Percentiles rank a stretch among this genome's conserved stretches.
Evolutionary conservation across 768 basidiomycete species (phyloP).

Genomic region (Suillus clintonianus): DNA sequence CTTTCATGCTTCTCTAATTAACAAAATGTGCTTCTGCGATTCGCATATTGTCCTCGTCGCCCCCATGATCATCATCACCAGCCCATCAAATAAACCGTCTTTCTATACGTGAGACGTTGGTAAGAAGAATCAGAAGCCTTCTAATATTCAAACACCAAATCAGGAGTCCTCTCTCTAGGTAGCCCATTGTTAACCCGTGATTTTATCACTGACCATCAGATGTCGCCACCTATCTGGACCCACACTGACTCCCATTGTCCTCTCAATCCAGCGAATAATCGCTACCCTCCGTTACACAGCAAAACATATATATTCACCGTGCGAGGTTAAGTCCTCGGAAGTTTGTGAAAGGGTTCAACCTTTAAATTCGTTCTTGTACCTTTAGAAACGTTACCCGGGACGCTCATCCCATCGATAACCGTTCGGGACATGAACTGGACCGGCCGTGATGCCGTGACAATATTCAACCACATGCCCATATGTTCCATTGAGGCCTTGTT

Average conservation of each 20-base stretch:
- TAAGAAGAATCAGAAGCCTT: slow-evolving; percentile 8
- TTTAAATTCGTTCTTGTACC: not conserved
- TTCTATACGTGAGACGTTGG: not conserved
- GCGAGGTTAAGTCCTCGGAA: not conserved
- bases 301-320: no score
- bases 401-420: no score
- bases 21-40: not conserved
- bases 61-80: not conserved
- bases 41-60: not conserved
- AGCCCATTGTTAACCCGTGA: not conserved
- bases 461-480: not conserved
- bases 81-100: no score
- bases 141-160: not conserved
- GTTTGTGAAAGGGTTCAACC: not conserved
- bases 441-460: not conserved
- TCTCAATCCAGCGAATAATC: not conserved
- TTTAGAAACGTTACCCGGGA: not conserved
- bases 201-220: not conserved
- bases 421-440: not conserved
- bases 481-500: not conserved
- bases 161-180: not conserved
- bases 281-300: no score
- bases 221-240: not conserved
- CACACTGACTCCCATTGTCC: not conserved
- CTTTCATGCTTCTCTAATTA: not conserved